Evolutionary conservation across 495 filamentous ascomycete genomes (phyloP).

Genomic region (Viridothelium virens): DNA sequence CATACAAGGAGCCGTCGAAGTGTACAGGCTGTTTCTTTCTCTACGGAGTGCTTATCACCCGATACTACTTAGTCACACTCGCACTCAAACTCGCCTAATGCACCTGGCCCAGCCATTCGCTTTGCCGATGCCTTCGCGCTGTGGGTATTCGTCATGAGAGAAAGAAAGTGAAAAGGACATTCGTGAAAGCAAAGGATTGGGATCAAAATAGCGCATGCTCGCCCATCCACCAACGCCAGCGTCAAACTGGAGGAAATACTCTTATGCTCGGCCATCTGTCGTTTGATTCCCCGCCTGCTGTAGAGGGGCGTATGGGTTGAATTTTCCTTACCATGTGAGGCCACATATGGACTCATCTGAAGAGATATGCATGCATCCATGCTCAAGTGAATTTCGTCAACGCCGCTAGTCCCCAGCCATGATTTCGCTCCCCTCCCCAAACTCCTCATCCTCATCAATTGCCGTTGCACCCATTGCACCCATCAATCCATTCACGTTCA

Average conservation of each 20-base stretch:
- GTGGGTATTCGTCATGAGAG: neutral
- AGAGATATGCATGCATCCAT: too few relatives aligned
- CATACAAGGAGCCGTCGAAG: neutral
- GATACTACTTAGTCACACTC: conserved; percentile 3
- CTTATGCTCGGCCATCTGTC: too few relatives aligned
- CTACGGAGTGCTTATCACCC: neutral
- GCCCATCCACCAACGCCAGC: neutral
- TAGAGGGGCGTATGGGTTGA: neutral
- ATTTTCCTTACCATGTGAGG: too few relatives aligned
- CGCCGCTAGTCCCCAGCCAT: conserved; percentile 23
- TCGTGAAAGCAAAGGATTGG: neutral
- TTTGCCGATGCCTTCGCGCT: neutral
- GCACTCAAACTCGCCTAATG: neutral
- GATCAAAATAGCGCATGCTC: neutral
- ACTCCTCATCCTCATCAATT: conserved; percentile 35
- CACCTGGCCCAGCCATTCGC: neutral
- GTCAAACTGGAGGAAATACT: neutral
- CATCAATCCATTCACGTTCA: conserved; percentile 33
- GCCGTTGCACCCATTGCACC: conserved; percentile 27
- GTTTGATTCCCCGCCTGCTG: neutral
- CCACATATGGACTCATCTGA: too few relatives aligned
- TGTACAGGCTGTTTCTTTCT: neutral
- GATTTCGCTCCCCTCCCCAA: conserved; percentile 36
- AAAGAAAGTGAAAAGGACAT: neutral
- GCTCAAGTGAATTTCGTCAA: neutral